phyloP scores from a whole-genome alignment of 179 eudicot genomes.

The Actinidia arguta region DNA sequence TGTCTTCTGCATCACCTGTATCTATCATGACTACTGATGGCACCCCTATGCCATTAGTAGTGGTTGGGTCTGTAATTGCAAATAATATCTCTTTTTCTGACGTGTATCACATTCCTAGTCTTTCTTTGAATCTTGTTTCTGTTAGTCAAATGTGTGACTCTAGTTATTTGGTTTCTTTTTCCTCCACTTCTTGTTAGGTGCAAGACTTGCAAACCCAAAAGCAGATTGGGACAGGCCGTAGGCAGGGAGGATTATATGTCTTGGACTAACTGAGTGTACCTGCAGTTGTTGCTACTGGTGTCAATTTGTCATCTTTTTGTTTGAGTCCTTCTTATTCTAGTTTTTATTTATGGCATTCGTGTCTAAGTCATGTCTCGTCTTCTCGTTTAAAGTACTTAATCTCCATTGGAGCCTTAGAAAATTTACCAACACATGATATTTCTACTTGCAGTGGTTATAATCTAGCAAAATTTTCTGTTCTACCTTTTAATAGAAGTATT shows the following conservation, averaged over 20 bases:
- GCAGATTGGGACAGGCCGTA: conserved; percentile 15
- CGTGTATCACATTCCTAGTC: too few relatives aligned
- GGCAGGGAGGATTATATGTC: not conserved
- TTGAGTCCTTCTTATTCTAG: not conserved
- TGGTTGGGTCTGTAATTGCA: not conserved
- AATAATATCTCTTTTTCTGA: not conserved
- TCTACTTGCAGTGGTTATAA: not conserved
- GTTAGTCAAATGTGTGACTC: conserved; percentile 13
- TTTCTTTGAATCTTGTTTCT: too few relatives aligned
- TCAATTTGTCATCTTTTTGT: not conserved
- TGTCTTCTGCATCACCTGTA: not conserved
- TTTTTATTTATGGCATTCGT: conserved; percentile 16
- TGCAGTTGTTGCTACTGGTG: too few relatives aligned
- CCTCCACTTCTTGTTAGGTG: not conserved
- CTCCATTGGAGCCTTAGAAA: not conserved
- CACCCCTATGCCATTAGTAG: not conserved
- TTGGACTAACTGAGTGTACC: not conserved
- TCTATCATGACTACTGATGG: conserved; percentile 11
- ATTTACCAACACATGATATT: not conserved
- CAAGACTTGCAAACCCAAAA: not conserved
- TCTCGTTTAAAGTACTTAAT: conserved; percentile 1
- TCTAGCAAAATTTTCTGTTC: too few relatives aligned
- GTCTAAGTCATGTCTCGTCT: conserved; percentile 17
- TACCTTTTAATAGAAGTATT: too few relatives aligned
- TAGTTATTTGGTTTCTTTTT: not conserved